Percentiles rank a stretch among this genome's conserved stretches.
Conservation (phyloP, 2,329 filamentous ascomycete genomes). For the Cercospora sp. region DNA sequence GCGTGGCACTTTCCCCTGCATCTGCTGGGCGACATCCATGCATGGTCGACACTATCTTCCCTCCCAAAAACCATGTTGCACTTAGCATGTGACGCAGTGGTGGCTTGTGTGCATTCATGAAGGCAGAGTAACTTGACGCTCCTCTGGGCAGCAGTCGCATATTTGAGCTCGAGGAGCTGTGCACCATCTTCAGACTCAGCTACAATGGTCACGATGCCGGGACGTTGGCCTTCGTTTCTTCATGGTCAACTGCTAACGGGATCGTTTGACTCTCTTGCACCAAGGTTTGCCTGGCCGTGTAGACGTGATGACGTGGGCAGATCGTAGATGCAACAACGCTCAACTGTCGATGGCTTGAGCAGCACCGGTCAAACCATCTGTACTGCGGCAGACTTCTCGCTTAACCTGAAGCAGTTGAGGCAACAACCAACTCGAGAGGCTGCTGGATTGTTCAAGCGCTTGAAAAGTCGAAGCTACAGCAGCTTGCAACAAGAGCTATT, state of each 20-base stretch:
- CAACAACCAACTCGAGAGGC: too few relatives aligned
- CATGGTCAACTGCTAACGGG: background rate
- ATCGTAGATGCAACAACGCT: background rate
- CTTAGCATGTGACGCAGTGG: background rate
- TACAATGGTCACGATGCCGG: background rate
- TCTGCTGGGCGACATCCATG: background rate
- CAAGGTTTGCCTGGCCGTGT: background rate
- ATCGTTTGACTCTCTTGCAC: background rate
- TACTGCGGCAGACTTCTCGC: background rate
- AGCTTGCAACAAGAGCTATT: too few relatives aligned
- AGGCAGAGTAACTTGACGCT: background rate
- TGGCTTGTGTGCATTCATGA: background rate
- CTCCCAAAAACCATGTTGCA: background rate
- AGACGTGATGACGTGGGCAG: background rate
- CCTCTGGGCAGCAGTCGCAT: background rate
- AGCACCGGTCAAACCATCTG: background rate
- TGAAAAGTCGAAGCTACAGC: too few relatives aligned
- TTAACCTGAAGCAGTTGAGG: too few relatives aligned
- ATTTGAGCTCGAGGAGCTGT: background rate
- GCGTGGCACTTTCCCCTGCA: background rate
- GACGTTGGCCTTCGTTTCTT: background rate
- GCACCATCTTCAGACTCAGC: background rate
- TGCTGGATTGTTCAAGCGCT: too few relatives aligned
- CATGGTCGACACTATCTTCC: background rate
- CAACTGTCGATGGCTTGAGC: background rate